Percentiles rank a stretch among this genome's conserved stretches.
Evolutionary conservation across 208 protist species (phyloP).

Genomic region (Trypanosoma cruzi): DNA sequence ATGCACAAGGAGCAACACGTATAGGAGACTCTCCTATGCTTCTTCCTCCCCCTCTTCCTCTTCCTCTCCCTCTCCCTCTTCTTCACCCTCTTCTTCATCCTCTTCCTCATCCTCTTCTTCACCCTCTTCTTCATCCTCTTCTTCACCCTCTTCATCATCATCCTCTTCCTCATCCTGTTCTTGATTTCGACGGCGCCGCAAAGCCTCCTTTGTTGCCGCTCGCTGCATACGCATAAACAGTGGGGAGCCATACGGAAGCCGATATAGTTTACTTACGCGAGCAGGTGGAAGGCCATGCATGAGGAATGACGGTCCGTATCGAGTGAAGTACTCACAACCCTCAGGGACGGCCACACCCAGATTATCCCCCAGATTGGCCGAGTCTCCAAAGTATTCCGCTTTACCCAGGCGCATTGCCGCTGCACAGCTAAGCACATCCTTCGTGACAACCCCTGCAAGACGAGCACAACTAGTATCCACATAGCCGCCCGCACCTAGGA

Average conservation of each 20-base stretch:
- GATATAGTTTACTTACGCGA: conserved; percentile 11
- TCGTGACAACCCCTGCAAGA: conserved; percentile 39
- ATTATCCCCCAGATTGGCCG: conserved; percentile 30
- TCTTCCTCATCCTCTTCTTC: conserved; percentile 19
- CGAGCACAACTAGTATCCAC: conserved; percentile 48
- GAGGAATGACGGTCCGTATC: conserved; percentile 58
- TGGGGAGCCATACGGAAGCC: conserved; percentile 20
- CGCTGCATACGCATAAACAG: conserved; percentile 16
- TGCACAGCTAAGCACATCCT: conserved; percentile 51
- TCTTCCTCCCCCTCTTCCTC: conserved; percentile 5
- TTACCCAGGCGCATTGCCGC: conserved; percentile 26
- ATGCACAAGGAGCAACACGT: neutral
- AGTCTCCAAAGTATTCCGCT: conserved; percentile 30
- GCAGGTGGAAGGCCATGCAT: conserved; percentile 48
- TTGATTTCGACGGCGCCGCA: neutral
- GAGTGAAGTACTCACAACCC: conserved; percentile 46
- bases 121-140: conserved; percentile 10
- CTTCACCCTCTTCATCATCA: neutral
- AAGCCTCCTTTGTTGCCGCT: conserved; percentile 5
- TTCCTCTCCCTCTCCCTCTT: no score
- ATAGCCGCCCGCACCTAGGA: conserved; percentile 48
- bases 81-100: conserved; percentile 6
- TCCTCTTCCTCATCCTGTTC: conserved; percentile 21
- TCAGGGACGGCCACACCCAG: conserved; percentile 42
- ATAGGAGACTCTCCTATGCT: neutral